These are phyloP conservation scores for Neoscytalidium dimidiatum DNA, from an alignment of 2,329 filamentous ascomycete species.

Conservation along the genomic window DNA sequence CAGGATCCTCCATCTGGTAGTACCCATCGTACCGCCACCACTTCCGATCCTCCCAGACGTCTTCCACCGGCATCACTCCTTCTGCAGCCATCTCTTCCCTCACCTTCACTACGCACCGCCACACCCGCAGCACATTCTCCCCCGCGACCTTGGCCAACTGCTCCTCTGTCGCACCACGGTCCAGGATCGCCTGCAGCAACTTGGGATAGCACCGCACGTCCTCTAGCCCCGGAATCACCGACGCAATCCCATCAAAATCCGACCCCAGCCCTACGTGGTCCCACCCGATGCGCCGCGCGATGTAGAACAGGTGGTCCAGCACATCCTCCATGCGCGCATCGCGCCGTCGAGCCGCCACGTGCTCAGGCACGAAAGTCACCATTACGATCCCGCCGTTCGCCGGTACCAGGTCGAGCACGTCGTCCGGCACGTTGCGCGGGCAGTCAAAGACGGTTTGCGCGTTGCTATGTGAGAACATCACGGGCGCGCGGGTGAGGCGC, in stretches of 20 bases:
- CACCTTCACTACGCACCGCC: background rate
- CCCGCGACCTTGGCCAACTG: conserved; percentile 8
- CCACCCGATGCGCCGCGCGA: conserved; percentile 34
- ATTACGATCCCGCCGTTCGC: conserved; percentile 28
- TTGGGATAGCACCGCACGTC: conserved; percentile 14
- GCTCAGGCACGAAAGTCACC: conserved; percentile 28
- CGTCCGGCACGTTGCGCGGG: conserved; percentile 27
- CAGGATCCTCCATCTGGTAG: background rate
- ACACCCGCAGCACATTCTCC: background rate
- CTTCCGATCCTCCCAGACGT: background rate
- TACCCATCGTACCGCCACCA: background rate
- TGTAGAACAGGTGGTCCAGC: conserved; percentile 36
- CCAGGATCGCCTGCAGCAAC: conserved; percentile 9
- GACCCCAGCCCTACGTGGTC: conserved; percentile 34
- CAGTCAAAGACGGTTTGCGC: background rate
- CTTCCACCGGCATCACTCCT: background rate
- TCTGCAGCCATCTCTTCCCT: background rate
- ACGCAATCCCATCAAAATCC: conserved; percentile 19
- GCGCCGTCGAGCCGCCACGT: background rate
- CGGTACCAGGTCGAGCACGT: conserved; percentile 25
- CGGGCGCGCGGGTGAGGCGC: background rate
- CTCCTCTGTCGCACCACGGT: background rate
- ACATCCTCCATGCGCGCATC: conserved; percentile 24
- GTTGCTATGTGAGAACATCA: conserved; percentile 16
- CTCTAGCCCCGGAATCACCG: conserved; percentile 2